These are phyloP conservation scores for Penicillium samsonianum DNA, from an alignment of 495 filamentous ascomycete species.

Conservation along the genomic window DNA sequence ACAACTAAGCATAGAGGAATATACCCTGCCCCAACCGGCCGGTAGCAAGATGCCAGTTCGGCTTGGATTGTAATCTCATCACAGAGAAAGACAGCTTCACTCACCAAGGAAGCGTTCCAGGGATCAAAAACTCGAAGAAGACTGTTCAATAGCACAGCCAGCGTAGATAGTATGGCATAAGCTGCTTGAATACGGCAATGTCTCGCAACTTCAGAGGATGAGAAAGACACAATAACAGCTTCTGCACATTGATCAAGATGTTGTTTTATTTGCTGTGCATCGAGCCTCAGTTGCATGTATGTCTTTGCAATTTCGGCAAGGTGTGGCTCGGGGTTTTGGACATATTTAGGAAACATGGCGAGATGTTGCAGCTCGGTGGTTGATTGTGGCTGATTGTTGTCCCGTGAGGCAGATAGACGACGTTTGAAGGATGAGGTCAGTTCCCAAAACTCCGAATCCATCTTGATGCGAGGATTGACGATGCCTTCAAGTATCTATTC, in stretches of 20 bases:
- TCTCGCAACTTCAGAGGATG: slow-evolving; percentile 1
- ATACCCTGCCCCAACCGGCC: slow-evolving; percentile 27
- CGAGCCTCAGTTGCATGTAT: slow-evolving; percentile 20
- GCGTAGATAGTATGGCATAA: slow-evolving; percentile 24
- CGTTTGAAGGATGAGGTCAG: slow-evolving; percentile 12
- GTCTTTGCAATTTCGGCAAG: slow-evolving; percentile 24
- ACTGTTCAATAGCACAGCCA: slow-evolving; percentile 34
- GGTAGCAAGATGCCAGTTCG: slow-evolving; percentile 14
- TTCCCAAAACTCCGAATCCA: slow-evolving; percentile 25
- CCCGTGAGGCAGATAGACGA: background rate
- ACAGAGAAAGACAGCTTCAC: slow-evolving; percentile 21
- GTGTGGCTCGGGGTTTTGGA: slow-evolving; percentile 21
- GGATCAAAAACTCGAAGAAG: slow-evolving; percentile 29
- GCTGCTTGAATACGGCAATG: slow-evolving; percentile 28
- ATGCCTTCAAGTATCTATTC: slow-evolving; percentile 39
- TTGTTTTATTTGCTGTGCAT: slow-evolving; percentile 15
- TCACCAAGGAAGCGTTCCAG: slow-evolving; percentile 9
- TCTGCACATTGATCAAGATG: slow-evolving; percentile 11
- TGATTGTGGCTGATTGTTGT: slow-evolving; percentile 9
- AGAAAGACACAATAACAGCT: background rate
- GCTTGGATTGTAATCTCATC: slow-evolving; percentile 25
- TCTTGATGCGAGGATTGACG: slow-evolving; percentile 30
- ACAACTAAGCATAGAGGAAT: slow-evolving; percentile 22
- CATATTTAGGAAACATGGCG: slow-evolving; percentile 23
- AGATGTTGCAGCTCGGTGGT: slow-evolving; percentile 20